Conservation (phyloP, 495 filamentous ascomycete species). For the Penicillium bialowiezense region DNA sequence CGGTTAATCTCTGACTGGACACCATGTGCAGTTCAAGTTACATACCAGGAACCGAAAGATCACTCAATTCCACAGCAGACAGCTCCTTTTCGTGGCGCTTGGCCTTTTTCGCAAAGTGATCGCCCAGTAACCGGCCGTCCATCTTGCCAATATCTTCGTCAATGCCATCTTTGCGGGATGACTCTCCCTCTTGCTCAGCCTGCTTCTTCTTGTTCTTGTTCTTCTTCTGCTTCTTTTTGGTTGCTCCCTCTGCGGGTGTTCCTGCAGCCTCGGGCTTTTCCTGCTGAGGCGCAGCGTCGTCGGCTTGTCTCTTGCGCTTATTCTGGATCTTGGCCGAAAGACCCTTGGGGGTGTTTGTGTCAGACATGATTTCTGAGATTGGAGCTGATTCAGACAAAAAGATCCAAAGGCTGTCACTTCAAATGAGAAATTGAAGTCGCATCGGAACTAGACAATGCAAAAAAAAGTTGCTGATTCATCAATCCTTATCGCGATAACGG, state of each 20-base stretch:
- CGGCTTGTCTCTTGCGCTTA: conserved; percentile 53
- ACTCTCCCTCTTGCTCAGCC: conserved; percentile 49
- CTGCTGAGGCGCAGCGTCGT: conserved; percentile 27
- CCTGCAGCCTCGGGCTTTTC: conserved; percentile 24
- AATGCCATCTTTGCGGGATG: conserved; percentile 59
- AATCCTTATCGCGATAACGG: conserved; percentile 35
- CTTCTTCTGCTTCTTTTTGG: conserved; percentile 48
- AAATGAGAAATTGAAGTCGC: conserved; percentile 4
- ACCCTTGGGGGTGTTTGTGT: conserved; percentile 18
- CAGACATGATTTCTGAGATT: conserved; percentile 14
- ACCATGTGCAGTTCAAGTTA: background rate
- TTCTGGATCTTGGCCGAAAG: conserved; percentile 41
- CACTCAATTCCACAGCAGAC: conserved; percentile 77
- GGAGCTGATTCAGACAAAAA: background rate
- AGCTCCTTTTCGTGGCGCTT: conserved; percentile 74
- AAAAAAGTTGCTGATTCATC: conserved; percentile 31
- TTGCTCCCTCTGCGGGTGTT: conserved; percentile 25
- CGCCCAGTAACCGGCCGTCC: conserved; percentile 78
- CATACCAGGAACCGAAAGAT: conserved; percentile 76
- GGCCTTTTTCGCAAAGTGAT: conserved; percentile 77
- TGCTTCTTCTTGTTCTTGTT: conserved; percentile 53
- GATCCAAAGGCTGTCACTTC: background rate
- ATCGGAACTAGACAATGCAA: conserved; percentile 7
- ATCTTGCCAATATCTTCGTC: conserved; percentile 79
- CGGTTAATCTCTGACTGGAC: conserved; percentile 7